Evolutionary conservation across 2,329 filamentous ascomycete species (phyloP).

Genomic region (Paecilomyces sp.): DNA sequence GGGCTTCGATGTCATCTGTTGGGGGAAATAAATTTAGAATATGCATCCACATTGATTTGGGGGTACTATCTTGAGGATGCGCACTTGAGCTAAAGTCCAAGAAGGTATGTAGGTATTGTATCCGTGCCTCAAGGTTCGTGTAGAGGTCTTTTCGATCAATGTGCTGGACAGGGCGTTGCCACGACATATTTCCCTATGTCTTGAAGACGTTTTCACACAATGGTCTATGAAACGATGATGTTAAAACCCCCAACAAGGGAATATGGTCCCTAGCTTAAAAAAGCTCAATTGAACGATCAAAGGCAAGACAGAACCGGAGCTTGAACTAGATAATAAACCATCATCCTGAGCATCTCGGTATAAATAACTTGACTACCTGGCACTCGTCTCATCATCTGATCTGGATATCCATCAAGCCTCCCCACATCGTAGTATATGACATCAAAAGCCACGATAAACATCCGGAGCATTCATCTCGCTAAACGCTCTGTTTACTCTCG

Average conservation of each 20-base stretch:
- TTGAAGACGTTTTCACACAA: no score
- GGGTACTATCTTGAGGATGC: conserved; percentile 19
- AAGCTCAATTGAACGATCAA: not conserved
- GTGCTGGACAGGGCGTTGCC: conserved; percentile 41
- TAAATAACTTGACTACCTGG: not conserved
- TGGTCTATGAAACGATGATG: no score
- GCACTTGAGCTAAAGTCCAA: conserved; percentile 66
- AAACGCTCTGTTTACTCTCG: no score
- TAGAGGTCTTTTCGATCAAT: conserved; percentile 66
- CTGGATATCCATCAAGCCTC: not conserved
- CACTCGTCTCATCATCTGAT: not conserved
- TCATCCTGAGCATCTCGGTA: not conserved
- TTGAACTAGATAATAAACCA: not conserved
- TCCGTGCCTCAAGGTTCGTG: conserved; percentile 60
- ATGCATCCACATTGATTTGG: conserved; percentile 1
- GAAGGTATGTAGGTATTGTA: conserved; percentile 68
- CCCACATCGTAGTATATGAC: not conserved
- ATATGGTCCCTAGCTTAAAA: no score
- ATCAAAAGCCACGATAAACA: not conserved
- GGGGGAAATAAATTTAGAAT: conserved; percentile 8
- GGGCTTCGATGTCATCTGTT: conserved; percentile 63
- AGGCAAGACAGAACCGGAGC: not conserved
- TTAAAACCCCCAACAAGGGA: no score
- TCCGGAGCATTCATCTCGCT: not conserved
- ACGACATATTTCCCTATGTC: conserved; percentile 3